A percentile compares a stretch with the other conserved stretches of the same genome.
These are phyloP conservation scores for Leptomonas seymouri DNA, from an alignment of 208 protist species.

Conservation along the genomic window DNA sequence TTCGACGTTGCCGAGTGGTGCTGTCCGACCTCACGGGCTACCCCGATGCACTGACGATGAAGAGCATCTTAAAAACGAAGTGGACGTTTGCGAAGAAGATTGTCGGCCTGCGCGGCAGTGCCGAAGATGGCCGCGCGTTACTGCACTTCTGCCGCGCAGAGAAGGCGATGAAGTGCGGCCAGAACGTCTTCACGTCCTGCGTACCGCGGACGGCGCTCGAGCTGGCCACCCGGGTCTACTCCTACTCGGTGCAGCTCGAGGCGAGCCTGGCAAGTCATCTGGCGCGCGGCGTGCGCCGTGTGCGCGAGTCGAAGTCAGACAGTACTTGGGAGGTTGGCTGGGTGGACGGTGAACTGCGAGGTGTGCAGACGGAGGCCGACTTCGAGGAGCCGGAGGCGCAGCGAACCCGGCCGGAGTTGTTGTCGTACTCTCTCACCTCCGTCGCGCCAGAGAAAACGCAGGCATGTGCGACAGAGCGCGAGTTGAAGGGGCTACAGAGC, in stretches of 20 bases:
- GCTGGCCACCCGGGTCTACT: constrained; percentile 84
- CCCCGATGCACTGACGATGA: constrained; percentile 66
- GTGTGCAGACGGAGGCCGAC: constrained; percentile 23
- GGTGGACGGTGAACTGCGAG: constrained; percentile 72
- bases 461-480: constrained; percentile 61
- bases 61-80: constrained; percentile 58
- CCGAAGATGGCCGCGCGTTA: constrained; percentile 59
- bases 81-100: constrained; percentile 84
- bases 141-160: constrained; percentile 76
- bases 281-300: constrained; percentile 44
- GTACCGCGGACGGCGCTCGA: constrained; percentile 45
- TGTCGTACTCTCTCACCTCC: constrained; percentile 45
- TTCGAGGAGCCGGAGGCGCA: constrained; percentile 34
- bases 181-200: constrained; percentile 58
- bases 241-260: constrained; percentile 80
- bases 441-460: constrained; percentile 55
- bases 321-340: constrained; percentile 86
- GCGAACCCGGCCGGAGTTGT: constrained; percentile 32
- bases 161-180: constrained; percentile 78
- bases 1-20: constrained; percentile 62
- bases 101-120: constrained; percentile 60
- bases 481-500: constrained; percentile 52
- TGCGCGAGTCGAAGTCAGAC: constrained; percentile 67
- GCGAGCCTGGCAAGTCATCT: constrained; percentile 54
- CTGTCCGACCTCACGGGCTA: constrained; percentile 74